Percentiles rank a stretch among this genome's conserved stretches.
phyloP scores from a whole-genome alignment of 148 eudicot genomes.

The Vaccinium darrowii region DNA sequence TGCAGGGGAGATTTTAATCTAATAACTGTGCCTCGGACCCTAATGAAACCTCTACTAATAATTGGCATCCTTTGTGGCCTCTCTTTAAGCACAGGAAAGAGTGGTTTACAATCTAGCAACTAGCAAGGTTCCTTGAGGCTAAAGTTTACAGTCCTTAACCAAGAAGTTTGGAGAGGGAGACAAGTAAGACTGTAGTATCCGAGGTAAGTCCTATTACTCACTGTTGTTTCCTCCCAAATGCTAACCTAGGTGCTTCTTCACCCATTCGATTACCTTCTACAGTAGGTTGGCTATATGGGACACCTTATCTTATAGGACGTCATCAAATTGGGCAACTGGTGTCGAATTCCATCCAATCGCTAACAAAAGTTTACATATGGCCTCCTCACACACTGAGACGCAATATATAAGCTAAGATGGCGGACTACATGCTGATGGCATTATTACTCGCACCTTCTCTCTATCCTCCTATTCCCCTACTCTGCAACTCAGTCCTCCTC shows the following conservation, averaged over 20 bases:
- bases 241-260: background rate
- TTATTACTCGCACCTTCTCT: background rate
- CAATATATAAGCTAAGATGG: too few species aligned
- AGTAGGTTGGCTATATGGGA: background rate
- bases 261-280: background rate
- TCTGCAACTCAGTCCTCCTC: conserved; percentile 17
- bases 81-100: background rate
- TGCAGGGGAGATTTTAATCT: background rate
- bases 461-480: background rate
- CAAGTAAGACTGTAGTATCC: background rate
- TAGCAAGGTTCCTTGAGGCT: background rate
- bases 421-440: too few species aligned
- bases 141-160: background rate
- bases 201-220: background rate
- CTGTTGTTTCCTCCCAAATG: background rate
- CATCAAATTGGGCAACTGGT: too few species aligned
- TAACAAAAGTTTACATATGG: too few species aligned
- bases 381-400: too few species aligned
- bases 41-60: background rate
- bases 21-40: background rate
- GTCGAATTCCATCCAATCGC: too few species aligned
- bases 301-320: background rate
- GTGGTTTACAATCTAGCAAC: background rate
- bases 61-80: background rate
- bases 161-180: background rate